Conservation (phyloP, 1,284 basidiomycete species). For the Binderoboletus segoi region DNA sequence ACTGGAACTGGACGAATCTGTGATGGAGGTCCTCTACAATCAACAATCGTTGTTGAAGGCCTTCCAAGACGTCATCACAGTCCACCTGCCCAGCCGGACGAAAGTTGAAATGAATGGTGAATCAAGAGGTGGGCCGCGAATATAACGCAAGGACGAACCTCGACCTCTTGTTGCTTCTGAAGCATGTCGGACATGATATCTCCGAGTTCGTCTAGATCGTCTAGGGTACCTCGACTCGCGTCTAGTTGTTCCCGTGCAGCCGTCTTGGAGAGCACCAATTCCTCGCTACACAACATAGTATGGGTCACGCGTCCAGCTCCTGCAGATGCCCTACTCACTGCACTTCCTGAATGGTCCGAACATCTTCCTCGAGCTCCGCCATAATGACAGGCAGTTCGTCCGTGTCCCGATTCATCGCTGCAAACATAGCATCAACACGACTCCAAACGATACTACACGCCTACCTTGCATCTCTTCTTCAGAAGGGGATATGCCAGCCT, state of each 20-base stretch:
- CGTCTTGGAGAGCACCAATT: constrained; percentile 48
- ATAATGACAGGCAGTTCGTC: constrained; percentile 74
- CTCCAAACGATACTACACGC: neutral
- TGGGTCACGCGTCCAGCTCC: constrained; percentile 2
- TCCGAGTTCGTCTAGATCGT: constrained; percentile 71
- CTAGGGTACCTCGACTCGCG: constrained; percentile 50
- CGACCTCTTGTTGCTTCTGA: constrained; percentile 61
- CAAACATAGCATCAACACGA: neutral
- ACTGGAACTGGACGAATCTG: constrained; percentile 65
- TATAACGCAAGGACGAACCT: constrained; percentile 44
- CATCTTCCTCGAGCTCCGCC: constrained; percentile 63
- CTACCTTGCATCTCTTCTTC: constrained; percentile 72
- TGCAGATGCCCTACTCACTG: constrained; percentile 48
- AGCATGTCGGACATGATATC: constrained; percentile 79
- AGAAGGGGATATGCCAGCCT: constrained; percentile 61
- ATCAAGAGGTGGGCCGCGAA: neutral
- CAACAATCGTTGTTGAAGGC: constrained; percentile 59
- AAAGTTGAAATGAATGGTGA: neutral
- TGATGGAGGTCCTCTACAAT: constrained; percentile 65
- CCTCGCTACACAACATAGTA: constrained; percentile 38
- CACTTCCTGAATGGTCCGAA: constrained; percentile 50
- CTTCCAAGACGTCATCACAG: constrained; percentile 53
- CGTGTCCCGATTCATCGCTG: constrained; percentile 78
- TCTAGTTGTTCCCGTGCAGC: constrained; percentile 49
- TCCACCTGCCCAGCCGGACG: constrained; percentile 41